Percentiles rank a stretch among this genome's conserved stretches.
These are phyloP conservation scores for Fraxinus velutina DNA, from an alignment of 305 asterid species.

Conservation along the genomic window DNA sequence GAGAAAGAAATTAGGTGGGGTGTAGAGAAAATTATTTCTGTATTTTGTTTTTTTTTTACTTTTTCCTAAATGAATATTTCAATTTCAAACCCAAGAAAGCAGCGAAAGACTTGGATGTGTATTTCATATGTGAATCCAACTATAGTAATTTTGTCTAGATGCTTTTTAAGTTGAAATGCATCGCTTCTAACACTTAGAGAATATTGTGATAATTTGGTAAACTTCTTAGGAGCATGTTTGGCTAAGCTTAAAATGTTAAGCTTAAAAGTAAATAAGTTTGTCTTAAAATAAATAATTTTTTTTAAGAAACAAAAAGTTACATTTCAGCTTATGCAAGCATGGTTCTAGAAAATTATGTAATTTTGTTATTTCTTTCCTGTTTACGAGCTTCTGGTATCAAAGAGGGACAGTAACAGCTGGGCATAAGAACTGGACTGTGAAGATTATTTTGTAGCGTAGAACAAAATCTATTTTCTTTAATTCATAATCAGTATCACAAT, in stretches of 20 bases:
- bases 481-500: background rate
- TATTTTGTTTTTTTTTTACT: background rate
- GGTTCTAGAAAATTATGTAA: background rate
- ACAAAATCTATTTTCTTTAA: background rate
- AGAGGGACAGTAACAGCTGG: background rate
- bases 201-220: background rate
- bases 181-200: background rate
- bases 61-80: background rate
- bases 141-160: background rate
- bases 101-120: background rate
- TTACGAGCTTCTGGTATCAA: background rate
- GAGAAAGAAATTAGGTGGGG: background rate
- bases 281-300: background rate
- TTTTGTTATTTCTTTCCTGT: background rate
- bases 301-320: background rate
- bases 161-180: background rate
- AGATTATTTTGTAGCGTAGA: background rate
- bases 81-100: background rate
- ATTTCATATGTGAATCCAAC: background rate
- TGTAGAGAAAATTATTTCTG: background rate
- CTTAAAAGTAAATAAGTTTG: background rate
- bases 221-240: background rate
- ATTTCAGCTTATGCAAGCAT: background rate
- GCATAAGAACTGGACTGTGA: background rate
- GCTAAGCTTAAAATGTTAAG: background rate